phyloP scores from a whole-genome alignment of 176 grass and related monocot species.

The Saccharum officinarum region DNA sequence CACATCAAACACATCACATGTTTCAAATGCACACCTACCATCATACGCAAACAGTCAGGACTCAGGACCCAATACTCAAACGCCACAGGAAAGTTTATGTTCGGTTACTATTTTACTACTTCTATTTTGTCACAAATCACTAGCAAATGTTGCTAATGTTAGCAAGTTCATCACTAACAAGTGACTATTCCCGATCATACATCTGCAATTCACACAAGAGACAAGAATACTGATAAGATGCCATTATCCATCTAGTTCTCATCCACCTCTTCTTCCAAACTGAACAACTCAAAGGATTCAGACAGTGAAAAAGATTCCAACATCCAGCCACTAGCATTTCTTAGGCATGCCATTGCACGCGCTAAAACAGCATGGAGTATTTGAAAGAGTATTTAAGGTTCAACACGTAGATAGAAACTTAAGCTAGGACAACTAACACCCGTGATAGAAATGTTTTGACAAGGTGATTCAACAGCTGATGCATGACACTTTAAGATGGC shows the following conservation, averaged over 20 bases:
- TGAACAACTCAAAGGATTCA: conserved; percentile 1
- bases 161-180: not conserved
- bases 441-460: not conserved
- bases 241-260: not conserved
- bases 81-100: not conserved
- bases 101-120: not conserved
- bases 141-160: not conserved
- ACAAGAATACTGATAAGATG: not conserved
- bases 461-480: conserved; percentile 15
- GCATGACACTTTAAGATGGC: not conserved
- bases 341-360: conserved; percentile 1
- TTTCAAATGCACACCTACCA: not conserved
- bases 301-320: not conserved
- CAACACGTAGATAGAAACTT: not conserved
- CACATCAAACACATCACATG: not conserved
- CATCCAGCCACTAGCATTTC: not conserved
- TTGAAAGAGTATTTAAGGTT: conserved; percentile 5
- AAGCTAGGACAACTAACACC: not conserved
- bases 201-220: not conserved
- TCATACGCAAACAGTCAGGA: not conserved
- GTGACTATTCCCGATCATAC: not conserved
- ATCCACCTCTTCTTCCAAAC: not conserved
- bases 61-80: not conserved
- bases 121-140: not conserved
- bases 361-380: not conserved